Evolutionary conservation across 2,329 filamentous ascomycete species (phyloP), one percentile per base, ranked within the genome.

Genomic region (Pseudogymnoascus sp.): DNA sequence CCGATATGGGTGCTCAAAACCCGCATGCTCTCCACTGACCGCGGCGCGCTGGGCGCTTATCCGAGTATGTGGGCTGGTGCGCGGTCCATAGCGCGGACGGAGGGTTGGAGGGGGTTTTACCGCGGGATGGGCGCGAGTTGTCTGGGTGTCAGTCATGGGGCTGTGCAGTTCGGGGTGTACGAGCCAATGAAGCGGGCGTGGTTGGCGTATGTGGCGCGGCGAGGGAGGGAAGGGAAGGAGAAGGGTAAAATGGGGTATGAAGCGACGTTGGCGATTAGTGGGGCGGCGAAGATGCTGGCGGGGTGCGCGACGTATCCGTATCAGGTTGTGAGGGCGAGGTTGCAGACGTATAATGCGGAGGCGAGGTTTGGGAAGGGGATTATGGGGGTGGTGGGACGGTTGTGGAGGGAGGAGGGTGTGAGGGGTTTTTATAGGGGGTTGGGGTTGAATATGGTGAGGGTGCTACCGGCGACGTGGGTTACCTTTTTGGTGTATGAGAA

Each of bases 1-100:
- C 95, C 95, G 2, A 88, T 99, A 70, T 99, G 95, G 95, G 95
- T 99, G 2, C 86, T 99, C 74, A 98, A 98, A 80, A 98, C 93
- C 7, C 89, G 95, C 66, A 98, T 99, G 92, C 81, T 98, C 24
- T 91, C 92, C 31, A 93, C 90, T 3, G 90, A 95, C 68, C 84
- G 85, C 60, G 81, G 84, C 62, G 82, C 86, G 5, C 84, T 82
- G 1, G 91, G 91, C 12, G 95, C 93, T 1, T 99, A 99, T 76
- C 82, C 84, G 14, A 88, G 85, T 67, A 90, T 97, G 80, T 78
- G 81, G 67, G 82, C 87, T 59, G 95, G 95, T 28, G 83, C 87
- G 2, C 75, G 75, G 38, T 82, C 85, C 50, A 84, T 99, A 19
- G 83, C 87, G 70, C 76, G 76, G 16, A 82, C 81, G 2, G 93